Base-by-base conservation (phyloP, 2,329 filamentous ascomycete genomes). In the Chrysosporium queenslandicum region DNA sequence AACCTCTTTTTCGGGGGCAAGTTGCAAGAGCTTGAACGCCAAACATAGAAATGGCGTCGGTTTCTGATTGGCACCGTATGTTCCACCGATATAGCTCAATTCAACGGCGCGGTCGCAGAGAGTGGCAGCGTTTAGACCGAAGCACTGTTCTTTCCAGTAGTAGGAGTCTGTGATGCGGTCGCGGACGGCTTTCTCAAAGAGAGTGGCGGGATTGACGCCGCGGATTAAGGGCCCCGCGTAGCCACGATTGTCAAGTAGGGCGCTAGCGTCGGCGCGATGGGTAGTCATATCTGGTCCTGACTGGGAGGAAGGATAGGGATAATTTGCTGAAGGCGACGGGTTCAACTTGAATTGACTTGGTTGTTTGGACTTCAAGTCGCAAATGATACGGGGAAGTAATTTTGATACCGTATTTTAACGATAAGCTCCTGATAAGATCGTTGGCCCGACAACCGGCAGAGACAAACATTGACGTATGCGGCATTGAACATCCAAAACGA, bases 71-170 rank as follows among this genome's bases (percentile, higher is more conserved):
- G 81, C 79, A 50, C 90, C 89, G 63, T 88, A 88, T 4, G 89
- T 94, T 59, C 92, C 92, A 57, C 90, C 92, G 53, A 98, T 79
- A 68, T 85, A 92, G 46, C 74, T 78, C 43, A 98, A 79, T 61
- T 91, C 85, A 23, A 88, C 86, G 0, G 94, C 90, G 58, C 92
- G 87, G 71, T 96, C 87, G 61, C 95, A 85, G 4, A 98, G 68
- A 0, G 81, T 84, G 1, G 82, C 82, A 2, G 80, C 79, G 73
- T 97, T 98, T 58, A 98, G 77, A 39, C 86, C 92, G 71, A 97
- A 98, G 68, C 92, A 96, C 73, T 96, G 90, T 71, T 97, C 92
- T 70, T 96, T 96, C 86, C 89, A 98, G 74, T 95, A 98, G 72
- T 95, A 94, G 50, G 83, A 87, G 65, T 95, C 89, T 60, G 90